phyloP scores from a whole-genome alignment of 2,329 filamentous ascomycete species.

The Arthrobotrys conoides region DNA sequence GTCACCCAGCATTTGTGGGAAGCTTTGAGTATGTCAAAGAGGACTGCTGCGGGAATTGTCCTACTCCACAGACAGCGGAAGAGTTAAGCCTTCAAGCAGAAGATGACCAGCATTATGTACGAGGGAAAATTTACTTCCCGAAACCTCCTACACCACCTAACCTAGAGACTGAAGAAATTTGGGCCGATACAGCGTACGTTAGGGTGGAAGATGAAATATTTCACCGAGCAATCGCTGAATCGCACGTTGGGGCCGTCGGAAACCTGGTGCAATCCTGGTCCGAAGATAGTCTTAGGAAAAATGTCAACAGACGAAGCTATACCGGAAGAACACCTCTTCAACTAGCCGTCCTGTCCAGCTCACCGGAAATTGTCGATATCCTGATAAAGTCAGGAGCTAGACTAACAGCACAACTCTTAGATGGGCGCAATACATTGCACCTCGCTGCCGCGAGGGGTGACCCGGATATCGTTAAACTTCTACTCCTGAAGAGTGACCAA shows the following conservation, averaged over 20 bases:
- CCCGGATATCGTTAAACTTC: slow-evolving; percentile 77
- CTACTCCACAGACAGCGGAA: slow-evolving; percentile 76
- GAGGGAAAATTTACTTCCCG: slow-evolving; percentile 79
- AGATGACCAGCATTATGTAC: slow-evolving; percentile 82
- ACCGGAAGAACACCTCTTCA: slow-evolving; percentile 85
- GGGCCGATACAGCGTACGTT: slow-evolving; percentile 81
- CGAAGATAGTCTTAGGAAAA: slow-evolving; percentile 76
- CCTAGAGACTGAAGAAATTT: slow-evolving; percentile 20
- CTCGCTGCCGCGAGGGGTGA: slow-evolving; percentile 80
- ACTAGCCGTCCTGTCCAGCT: slow-evolving; percentile 79
- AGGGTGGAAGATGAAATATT: slow-evolving; percentile 79
- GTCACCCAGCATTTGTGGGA: slow-evolving; percentile 85
- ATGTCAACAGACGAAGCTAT: slow-evolving; percentile 81
- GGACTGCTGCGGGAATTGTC: slow-evolving; percentile 87
- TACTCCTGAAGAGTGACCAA: slow-evolving; percentile 80
- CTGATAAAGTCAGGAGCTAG: slow-evolving; percentile 81
- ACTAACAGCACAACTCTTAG: slow-evolving; percentile 80
- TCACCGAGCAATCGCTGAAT: slow-evolving; percentile 84
- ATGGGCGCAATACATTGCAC: slow-evolving; percentile 85
- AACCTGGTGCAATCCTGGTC: slow-evolving; percentile 74
- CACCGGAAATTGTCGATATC: slow-evolving; percentile 76
- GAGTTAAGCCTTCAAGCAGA: slow-evolving; percentile 79
- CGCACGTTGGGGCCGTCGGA: slow-evolving; percentile 78
- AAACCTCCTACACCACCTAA: slow-evolving; percentile 79
- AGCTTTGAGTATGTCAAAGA: slow-evolving; percentile 79